phyloP scores from a whole-genome alignment of 306 rosid genomes.

The Malus fusca region DNA sequence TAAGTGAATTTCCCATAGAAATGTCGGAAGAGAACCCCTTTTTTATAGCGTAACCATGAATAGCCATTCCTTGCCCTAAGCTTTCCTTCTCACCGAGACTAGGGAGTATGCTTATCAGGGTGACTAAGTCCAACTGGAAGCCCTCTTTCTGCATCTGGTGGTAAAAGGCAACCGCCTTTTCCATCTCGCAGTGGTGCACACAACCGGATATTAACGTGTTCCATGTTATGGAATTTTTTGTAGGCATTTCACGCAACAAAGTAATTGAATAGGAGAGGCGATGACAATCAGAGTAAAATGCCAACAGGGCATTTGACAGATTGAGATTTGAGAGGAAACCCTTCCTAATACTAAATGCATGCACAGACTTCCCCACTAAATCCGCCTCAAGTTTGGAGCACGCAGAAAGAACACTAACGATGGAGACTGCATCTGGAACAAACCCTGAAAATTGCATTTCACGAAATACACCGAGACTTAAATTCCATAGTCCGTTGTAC shows the following conservation, averaged over 20 bases:
- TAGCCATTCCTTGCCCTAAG: slow-evolving; percentile 22
- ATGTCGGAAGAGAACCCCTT: slow-evolving; percentile 7
- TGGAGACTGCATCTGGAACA: slow-evolving; percentile 22
- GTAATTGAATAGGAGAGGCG: slow-evolving; percentile 6
- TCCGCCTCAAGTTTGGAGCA: slow-evolving; percentile 29
- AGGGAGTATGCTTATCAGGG: slow-evolving; percentile 29
- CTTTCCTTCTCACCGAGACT: neutral
- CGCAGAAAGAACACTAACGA: slow-evolving; percentile 22
- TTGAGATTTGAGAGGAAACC: slow-evolving; percentile 16
- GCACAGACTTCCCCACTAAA: slow-evolving; percentile 24
- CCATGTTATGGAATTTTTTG: slow-evolving; percentile 21
- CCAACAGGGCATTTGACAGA: slow-evolving; percentile 26
- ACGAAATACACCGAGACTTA: slow-evolving; percentile 10
- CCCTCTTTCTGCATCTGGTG: slow-evolving; percentile 25
- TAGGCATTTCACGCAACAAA: slow-evolving; percentile 7
- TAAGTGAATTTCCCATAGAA: slow-evolving; percentile 25
- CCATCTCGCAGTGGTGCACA: slow-evolving; percentile 6
- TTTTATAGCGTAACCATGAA: slow-evolving; percentile 25
- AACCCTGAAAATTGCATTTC: slow-evolving; percentile 20
- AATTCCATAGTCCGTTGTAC: slow-evolving; percentile 23
- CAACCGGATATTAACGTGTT: slow-evolving; percentile 23
- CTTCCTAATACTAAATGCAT: slow-evolving; percentile 19
- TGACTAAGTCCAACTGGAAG: slow-evolving; percentile 16
- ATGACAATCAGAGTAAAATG: slow-evolving; percentile 19
- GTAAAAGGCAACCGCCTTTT: neutral